Evolutionary conservation across 2,329 filamentous ascomycete genomes (phyloP), one percentile per base, ranked within the genome.

Genomic region (Trichoderma afroharzianum): DNA sequence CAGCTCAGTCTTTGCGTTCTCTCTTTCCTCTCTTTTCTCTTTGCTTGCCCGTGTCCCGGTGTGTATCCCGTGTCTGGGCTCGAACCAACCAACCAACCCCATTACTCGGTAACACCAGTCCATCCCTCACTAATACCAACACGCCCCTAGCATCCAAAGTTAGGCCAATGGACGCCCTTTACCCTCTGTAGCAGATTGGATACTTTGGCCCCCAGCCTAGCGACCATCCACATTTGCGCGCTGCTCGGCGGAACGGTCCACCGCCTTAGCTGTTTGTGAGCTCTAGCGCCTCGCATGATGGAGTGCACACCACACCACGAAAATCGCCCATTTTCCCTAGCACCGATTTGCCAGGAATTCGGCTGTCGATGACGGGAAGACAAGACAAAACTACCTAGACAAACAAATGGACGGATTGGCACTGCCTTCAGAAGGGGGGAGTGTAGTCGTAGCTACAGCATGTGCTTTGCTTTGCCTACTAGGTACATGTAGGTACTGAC

Each of bases 221-320:
- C 64, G 24, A 24, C 32, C 47, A 21, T 39, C 55, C 53, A 24
- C 53, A 30, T 39, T 58, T 43, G 39, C 39, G 15, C 57, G 55
- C 36, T 50, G 66, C 55, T 47, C 18, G 14, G 66, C 66, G 55
- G 64, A 68, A 61, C 36, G 55, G 55, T 59, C 53, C 66, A 61
- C 66, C 57, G 28, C 66, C 66, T 68, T 68, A 68, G 64, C n/a
- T 47, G 36, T 61, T 39, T 28, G 39, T 61, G 66, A 59, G 66
- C 66, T 59, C 33, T 59, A 59, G 50, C 55, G 26, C 39, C 66
- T 39, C 55, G 55, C 66, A 68, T 68, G 32, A 68, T 61, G 66
- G 66, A 30, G 64, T 59, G 64, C 64, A 68, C 64, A 59, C 66
- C 66, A 59, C n/a, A 21, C 8, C 6, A 36, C 14, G 18, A 50